phyloP scores from a whole-genome alignment of 306 rosid species.

The Crotalaria pallida region DNA sequence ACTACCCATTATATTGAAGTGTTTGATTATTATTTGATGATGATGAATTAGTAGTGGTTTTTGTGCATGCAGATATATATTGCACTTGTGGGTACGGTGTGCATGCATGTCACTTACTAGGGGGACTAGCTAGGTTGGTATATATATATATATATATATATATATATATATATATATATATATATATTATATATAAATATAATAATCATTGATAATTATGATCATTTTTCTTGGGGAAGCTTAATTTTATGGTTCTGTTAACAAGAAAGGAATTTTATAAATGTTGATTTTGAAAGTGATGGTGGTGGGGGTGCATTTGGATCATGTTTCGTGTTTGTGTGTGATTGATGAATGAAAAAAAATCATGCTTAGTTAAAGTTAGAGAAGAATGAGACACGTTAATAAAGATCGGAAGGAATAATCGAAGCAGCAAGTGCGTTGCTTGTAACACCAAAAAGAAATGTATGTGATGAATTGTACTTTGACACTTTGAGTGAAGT shows the following conservation, averaged over 20 bases:
- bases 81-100: background rate
- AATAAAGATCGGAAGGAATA: background rate
- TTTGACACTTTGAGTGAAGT: background rate
- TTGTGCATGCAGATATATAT: background rate
- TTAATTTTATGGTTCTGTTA: slow-evolving; percentile 2
- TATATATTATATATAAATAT: background rate
- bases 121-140: background rate
- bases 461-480: background rate
- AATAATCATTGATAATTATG: background rate
- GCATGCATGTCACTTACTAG: background rate
- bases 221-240: slow-evolving; percentile 13
- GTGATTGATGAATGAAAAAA: background rate
- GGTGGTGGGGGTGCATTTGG: background rate
- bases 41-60: background rate
- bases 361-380: background rate
- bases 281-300: background rate
- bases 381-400: background rate
- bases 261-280: slow-evolving; percentile 30
- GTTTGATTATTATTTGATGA: background rate
- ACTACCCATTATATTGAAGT: slow-evolving; percentile 3
- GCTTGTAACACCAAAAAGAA: slow-evolving; percentile 8
- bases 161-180: background rate
- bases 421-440: background rate
- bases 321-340: background rate
- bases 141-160: background rate